phyloP scores from a whole-genome alignment of 352 stramenopile species.

The Pseudoperonospora humuli region DNA sequence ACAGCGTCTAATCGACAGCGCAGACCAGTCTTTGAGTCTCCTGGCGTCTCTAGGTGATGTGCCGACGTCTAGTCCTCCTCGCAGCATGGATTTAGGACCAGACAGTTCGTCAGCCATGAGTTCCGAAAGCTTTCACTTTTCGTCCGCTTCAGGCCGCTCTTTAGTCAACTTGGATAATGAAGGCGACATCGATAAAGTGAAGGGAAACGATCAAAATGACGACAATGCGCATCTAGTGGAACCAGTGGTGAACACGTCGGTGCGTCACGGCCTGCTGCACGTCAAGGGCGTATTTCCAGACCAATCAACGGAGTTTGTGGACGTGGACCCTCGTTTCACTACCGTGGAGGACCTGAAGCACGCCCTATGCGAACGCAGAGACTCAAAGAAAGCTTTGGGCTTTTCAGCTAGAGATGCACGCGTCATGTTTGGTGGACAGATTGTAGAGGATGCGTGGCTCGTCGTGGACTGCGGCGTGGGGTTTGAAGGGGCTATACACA shows the following conservation, averaged over 20 bases:
- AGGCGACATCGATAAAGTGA: conserved; percentile 6
- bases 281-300: conserved; percentile 79
- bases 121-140: conserved; percentile 35
- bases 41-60: conserved; percentile 54
- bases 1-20: conserved; percentile 71
- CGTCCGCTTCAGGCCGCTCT: conserved; percentile 5
- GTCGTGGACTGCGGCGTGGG: conserved; percentile 73
- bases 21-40: conserved; percentile 59
- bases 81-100: conserved; percentile 5
- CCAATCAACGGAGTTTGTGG: conserved; percentile 73
- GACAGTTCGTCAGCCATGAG: conserved; percentile 12
- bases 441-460: conserved; percentile 73
- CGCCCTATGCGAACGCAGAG: conserved; percentile 50
- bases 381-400: conserved; percentile 33
- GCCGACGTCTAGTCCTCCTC: conserved; percentile 1
- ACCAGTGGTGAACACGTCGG: conserved; percentile 42
- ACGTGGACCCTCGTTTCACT: conserved; percentile 62
- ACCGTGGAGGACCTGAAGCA: conserved; percentile 66
- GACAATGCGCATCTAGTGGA: conserved; percentile 14
- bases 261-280: conserved; percentile 53
- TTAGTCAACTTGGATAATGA: conserved; percentile 3
- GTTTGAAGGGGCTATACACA: conserved; percentile 62
- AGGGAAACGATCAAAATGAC: conserved; percentile 1
- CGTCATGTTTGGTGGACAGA: conserved; percentile 69
- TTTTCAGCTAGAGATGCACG: conserved; percentile 39